A percentile compares a stretch with the other conserved stretches of the same genome.
phyloP scores from a whole-genome alignment of 1,284 basidiomycete species.

The Puccinia brachypodii region DNA sequence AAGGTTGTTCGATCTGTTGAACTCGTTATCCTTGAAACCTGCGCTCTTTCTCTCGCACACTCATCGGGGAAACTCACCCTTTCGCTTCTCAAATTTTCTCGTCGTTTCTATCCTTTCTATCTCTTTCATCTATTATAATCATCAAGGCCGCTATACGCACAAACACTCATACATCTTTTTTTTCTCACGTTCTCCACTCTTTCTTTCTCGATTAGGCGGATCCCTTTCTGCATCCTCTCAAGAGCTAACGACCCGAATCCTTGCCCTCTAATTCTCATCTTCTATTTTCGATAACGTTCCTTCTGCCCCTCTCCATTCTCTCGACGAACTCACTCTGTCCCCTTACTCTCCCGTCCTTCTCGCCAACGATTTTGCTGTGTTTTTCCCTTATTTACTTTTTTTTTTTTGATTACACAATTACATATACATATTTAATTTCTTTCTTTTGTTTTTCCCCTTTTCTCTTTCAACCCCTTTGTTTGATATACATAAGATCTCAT shows the following conservation, averaged over 20 bases:
- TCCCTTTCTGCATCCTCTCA: neutral
- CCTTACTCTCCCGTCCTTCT: too few species aligned
- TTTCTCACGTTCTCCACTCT: neutral
- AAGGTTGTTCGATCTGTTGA: constrained; percentile 43
- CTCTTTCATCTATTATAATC: neutral
- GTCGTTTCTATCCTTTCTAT: constrained; percentile 3
- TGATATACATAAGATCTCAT: constrained; percentile 21
- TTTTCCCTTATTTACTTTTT: neutral
- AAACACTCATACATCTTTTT: neutral
- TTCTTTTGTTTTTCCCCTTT: neutral
- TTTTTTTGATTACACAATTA: constrained; percentile 25
- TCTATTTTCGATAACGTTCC: neutral
- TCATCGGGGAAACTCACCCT: too few species aligned
- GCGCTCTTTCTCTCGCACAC: neutral
- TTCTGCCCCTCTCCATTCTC: too few species aligned
- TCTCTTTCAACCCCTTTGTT: too few species aligned
- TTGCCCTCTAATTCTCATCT: constrained; percentile 19
- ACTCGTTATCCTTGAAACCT: neutral
- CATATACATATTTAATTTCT: neutral
- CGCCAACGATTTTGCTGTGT: neutral
- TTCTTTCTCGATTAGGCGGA: neutral
- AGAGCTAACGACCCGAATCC: neutral
- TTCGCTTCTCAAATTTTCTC: neutral
- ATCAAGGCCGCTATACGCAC: neutral
- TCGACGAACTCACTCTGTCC: too few species aligned